Percentiles rank a stretch among this genome's conserved stretches.
These are phyloP conservation scores for Grosmannia clavigera DNA, from an alignment of 2,329 filamentous ascomycete genomes.

Conservation along the genomic window DNA sequence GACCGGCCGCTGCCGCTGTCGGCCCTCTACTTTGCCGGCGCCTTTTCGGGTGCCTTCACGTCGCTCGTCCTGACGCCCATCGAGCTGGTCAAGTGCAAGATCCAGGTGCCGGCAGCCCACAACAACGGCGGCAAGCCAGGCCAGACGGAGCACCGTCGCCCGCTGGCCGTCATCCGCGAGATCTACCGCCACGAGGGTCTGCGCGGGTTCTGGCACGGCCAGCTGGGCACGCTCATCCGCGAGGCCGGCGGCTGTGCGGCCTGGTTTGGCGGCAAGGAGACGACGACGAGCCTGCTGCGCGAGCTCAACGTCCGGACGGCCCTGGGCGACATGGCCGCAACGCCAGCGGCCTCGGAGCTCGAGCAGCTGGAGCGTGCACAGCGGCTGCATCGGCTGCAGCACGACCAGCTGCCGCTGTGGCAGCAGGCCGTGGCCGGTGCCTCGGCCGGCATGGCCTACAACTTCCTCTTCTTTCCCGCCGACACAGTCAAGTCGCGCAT, in stretches of 20 bases:
- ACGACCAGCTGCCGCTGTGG: conserved; percentile 58
- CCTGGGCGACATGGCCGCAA: conserved; percentile 16
- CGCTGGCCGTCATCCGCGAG: conserved; percentile 60
- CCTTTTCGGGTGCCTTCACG: conserved; percentile 76
- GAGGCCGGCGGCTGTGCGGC: conserved; percentile 88
- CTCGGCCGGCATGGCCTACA: conserved; percentile 83
- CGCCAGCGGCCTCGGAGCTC: conserved; percentile 16
- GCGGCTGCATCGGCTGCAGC: conserved; percentile 27
- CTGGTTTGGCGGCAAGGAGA: conserved; percentile 91
- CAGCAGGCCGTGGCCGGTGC: conserved; percentile 84
- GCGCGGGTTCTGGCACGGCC: conserved; percentile 86
- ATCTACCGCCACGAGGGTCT: conserved; percentile 76
- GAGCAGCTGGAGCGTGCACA: conserved; percentile 21
- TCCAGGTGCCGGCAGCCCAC: conserved; percentile 59
- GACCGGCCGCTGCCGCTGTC: conserved; percentile 57
- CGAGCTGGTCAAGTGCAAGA: conserved; percentile 96
- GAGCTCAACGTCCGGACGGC: conserved; percentile 34
- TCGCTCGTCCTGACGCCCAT: conserved; percentile 88
- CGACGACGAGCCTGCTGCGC: conserved; percentile 59
- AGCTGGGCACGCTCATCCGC: conserved; percentile 82
- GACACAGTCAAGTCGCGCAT: conserved; percentile 97
- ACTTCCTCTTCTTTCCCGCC: conserved; percentile 93
- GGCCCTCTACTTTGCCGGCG: conserved; percentile 68
- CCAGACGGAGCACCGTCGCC: conserved; percentile 30
- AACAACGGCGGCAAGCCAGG: conserved; percentile 23